These are phyloP conservation scores for Fusarium poae DNA, from an alignment of 2,329 filamentous ascomycete genomes.

Conservation along the genomic window DNA sequence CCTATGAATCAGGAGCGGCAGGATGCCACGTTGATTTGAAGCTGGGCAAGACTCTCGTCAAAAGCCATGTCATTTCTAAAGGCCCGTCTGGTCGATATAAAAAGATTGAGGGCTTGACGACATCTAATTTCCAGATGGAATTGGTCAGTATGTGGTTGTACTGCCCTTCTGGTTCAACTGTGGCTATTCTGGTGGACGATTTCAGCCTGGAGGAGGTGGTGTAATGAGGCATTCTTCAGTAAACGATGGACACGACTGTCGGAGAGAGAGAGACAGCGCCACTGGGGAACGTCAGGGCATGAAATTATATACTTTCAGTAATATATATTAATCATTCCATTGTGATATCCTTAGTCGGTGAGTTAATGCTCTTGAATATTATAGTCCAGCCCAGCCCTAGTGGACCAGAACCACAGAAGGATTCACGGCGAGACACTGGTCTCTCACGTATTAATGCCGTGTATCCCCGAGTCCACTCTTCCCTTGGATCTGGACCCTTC, in stretches of 20 bases:
- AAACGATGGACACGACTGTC: too few species aligned
- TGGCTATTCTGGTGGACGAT: neutral
- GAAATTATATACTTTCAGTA: neutral
- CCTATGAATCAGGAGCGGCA: neutral
- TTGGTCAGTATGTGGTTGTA: neutral
- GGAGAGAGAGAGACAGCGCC: too few species aligned
- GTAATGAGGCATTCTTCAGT: neutral
- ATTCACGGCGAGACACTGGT: neutral
- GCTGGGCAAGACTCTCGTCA: neutral
- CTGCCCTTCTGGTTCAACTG: neutral
- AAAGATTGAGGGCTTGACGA: neutral
- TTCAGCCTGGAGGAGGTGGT: neutral
- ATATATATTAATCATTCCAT: neutral
- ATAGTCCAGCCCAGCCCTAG: neutral
- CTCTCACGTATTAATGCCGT: neutral
- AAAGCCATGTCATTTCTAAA: neutral
- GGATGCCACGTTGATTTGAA: neutral
- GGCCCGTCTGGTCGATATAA: neutral
- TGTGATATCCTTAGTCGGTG: neutral
- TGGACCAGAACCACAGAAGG: constrained; percentile 7
- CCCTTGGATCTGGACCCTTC: neutral
- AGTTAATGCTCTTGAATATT: neutral
- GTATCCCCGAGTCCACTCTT: neutral
- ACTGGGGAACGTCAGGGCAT: too few species aligned
- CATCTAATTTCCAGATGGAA: neutral